Evolutionary conservation across 2,329 filamentous ascomycete genomes (phyloP).

Genomic region (Raffaelea ambrosiae): DNA sequence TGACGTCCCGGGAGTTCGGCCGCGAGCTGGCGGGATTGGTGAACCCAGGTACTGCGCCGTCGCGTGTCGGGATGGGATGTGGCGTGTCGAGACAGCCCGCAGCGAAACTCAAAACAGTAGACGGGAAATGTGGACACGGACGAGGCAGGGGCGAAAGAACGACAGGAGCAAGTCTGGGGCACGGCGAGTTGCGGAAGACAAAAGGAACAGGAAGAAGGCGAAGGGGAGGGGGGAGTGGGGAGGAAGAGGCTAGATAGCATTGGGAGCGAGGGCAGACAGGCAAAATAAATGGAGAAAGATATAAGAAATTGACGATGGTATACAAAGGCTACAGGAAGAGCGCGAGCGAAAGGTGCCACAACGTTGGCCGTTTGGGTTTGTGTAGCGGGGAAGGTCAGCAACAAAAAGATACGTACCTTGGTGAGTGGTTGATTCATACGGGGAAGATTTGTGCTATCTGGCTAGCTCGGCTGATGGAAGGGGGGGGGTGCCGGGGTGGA

Average conservation of each 20-base stretch:
- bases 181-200: neutral
- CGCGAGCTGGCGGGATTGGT: neutral
- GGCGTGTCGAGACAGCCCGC: neutral
- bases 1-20: neutral
- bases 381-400: constrained; percentile 9
- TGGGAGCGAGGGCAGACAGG: neutral
- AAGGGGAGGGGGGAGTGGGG: neutral
- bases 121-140: neutral
- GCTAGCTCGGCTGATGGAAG: constrained; percentile 6
- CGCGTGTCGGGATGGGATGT: neutral
- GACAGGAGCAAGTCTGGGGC: neutral
- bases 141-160: neutral
- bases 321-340: constrained; percentile 1
- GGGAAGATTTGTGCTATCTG: constrained; percentile 5
- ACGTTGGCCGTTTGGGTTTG: constrained; percentile 5
- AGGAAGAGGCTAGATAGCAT: neutral
- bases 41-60: no score
- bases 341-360: constrained; percentile 8
- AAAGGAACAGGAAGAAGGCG: neutral
- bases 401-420: constrained; percentile 26
- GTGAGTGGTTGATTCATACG: constrained; percentile 38
- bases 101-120: neutral
- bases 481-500: neutral
- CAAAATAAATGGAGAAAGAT: constrained; percentile 1
- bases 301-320: constrained; percentile 1